Base-by-base conservation (phyloP, 164 flowering plant genomes). In the Aristolochia contorta region DNA sequence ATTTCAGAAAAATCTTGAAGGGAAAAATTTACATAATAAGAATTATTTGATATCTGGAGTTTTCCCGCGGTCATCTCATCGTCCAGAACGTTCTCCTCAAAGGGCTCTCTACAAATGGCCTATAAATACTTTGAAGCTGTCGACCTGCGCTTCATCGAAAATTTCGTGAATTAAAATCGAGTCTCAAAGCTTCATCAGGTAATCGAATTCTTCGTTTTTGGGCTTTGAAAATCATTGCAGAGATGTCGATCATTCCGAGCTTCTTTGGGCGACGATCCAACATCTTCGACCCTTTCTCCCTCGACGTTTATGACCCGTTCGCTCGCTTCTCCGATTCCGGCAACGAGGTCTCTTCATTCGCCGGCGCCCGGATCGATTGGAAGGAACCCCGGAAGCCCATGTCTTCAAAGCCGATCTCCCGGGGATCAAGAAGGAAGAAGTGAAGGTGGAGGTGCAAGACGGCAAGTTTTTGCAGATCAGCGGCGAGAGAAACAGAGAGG, bases 361-460 rank as follows among this genome's bases (percentile, higher is more conserved):
- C 82, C 20, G 72, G 45, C 0, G 79, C 76, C 14, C 79, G 75
- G 54, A 75, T 80, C 16, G 59, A 56, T 32, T 56, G 59, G 59
- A 30, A 32, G 22, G 59, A 56, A 56, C 59, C 59, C 59, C 59
- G 1, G 12, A 16, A 1, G 59, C 59, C 14, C 59, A 56, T 21
- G 59, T 56, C 18, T 56, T 56, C 45, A 19, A 56, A 32, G 59
- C 59, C 37, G 59, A 56, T 25, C 45, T 56, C 12, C 46, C 59
- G 1, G 46, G 59, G 10, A 0, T 56, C 15, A 56, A 56, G 59
- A 56, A 56, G 59, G 59, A 56, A 32, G 59, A 56, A 32, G 45
- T 56, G 18, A 30, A 56, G 59, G 59, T 56, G 46, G 59, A 16
- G 46, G 32, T 56, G 7, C 32, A 56, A 20, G 46, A 30, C 43